phyloP scores from a whole-genome alignment of 2,329 filamentous ascomycete species.

The Neurospora crassa region DNA sequence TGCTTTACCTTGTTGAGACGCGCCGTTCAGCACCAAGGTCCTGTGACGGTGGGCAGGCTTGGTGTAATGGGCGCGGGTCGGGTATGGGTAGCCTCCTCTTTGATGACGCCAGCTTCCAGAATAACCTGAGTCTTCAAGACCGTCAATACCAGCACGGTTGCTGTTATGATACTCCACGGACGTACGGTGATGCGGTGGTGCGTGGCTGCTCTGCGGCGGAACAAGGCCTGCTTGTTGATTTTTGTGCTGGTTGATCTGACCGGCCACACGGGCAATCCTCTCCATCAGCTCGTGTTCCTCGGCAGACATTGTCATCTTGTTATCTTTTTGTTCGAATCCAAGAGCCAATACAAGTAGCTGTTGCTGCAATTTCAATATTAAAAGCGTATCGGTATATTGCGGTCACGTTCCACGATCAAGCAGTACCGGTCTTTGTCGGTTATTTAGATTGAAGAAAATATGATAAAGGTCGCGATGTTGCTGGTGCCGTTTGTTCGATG shows the following conservation, averaged over 20 bases:
- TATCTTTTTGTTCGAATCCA: not conserved
- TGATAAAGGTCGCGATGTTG: not conserved
- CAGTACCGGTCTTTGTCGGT: not conserved
- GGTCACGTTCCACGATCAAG: not conserved
- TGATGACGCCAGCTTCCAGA: conserved; percentile 5
- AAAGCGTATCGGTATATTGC: not conserved
- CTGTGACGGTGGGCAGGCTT: conserved; percentile 34
- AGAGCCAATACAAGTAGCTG: not conserved
- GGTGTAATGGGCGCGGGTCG: conserved; percentile 23
- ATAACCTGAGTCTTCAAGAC: conserved; percentile 12
- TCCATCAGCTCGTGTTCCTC: conserved; percentile 45
- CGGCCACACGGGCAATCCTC: conserved; percentile 42
- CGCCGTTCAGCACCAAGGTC: conserved; percentile 55
- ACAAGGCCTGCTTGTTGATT: conserved; percentile 43
- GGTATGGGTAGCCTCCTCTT: conserved; percentile 27
- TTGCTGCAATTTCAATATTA: not conserved
- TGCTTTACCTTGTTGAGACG: conserved; percentile 19
- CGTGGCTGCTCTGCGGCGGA: conserved; percentile 15
- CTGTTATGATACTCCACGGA: conserved; percentile 10
- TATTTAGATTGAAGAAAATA: not conserved
- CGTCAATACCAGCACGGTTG: conserved; percentile 7
- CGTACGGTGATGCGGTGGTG: conserved; percentile 27
- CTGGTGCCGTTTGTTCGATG: not conserved
- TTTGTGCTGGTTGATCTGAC: conserved; percentile 73
- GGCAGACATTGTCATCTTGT: conserved; percentile 28